Base-by-base conservation (phyloP, 176 grass and related monocot genomes). In the Pontederia crassipes region DNA sequence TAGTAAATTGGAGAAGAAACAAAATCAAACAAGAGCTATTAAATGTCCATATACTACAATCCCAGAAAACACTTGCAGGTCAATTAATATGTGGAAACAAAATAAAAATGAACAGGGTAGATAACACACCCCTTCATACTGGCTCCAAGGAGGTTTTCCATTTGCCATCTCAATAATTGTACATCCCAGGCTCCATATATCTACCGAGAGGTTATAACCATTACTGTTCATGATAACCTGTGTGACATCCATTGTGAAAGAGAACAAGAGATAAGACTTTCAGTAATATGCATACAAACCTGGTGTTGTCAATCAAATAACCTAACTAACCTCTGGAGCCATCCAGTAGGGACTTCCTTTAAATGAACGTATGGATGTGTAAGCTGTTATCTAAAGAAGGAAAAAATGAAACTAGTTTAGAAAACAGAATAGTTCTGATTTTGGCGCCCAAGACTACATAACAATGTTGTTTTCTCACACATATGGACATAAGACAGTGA, bases 331-430 rank as follows among this genome's bases (percentile, higher is more conserved):
- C 87, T 97, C 92, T 28, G 92, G 92, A 73, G 92, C 92, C 92
- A 97, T 97, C 92, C 92, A 97, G 64, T 88, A 97, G 45, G 92
- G 92, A 66, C 92, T 97, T 74, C 87, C 92, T 75, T 97, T 97
- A 56, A 97, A 91, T 14, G 92, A 97, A 55, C 67, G 77, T 59
- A 91, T 86, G n/a, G 87, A 97, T 80, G 79, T 85, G 73, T 91
- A 88, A 11, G 81, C 48, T 32, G 87, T 72, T 69, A 88, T 97
- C 92, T 97, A 24, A 80, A 56, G 15, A 12, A 60, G 12, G 14
- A 16, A 51, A 61, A 54, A 55, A 0, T 0, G 14, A 48, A 76
- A 15, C 2, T 32, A 61, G 13, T 8, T 14, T n/a, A 27, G 48
- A 17, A 28, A 52, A 50, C 54, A 9, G 48, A 46, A 70, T 24